Evolutionary conservation across 108 stramenopile species (phyloP).

Genomic region (Seminavis robusta): DNA sequence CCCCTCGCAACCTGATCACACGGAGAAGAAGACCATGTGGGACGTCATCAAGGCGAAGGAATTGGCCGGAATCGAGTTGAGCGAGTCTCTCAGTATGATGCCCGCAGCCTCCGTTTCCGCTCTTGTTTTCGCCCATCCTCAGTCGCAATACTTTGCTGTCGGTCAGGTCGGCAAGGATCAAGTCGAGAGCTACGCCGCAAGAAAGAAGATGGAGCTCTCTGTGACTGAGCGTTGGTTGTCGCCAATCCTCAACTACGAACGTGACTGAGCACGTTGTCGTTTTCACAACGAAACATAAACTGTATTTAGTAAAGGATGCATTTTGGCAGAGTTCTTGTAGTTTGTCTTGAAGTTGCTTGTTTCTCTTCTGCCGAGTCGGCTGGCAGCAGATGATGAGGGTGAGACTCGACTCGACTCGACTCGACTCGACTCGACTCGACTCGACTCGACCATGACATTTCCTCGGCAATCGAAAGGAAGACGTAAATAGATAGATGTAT

Average conservation of each 20-base stretch:
- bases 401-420: too few species aligned
- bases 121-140: slow-evolving; percentile 95
- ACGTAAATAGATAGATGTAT: too few species aligned
- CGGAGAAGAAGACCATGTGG: slow-evolving; percentile 99
- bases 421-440: too few species aligned
- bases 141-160: slow-evolving; percentile 97
- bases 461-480: too few species aligned
- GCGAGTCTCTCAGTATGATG: slow-evolving; percentile 96
- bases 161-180: slow-evolving; percentile 99
- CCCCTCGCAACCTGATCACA: slow-evolving; percentile 99
- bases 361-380: too few species aligned
- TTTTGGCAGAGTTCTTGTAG: too few species aligned
- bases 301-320: too few species aligned
- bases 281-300: neutral
- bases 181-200: slow-evolving; percentile 92
- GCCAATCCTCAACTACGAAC: slow-evolving; percentile 97
- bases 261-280: slow-evolving; percentile 47
- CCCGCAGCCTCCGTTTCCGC: slow-evolving; percentile 98
- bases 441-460: too few species aligned
- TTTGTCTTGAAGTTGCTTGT: too few species aligned
- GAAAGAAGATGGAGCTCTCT: slow-evolving; percentile 89
- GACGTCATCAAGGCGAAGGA: slow-evolving; percentile 90
- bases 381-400: too few species aligned
- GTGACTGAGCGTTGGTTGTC: slow-evolving; percentile 93
- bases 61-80: slow-evolving; percentile 88